Percentiles rank a stretch among this genome's conserved stretches.
Evolutionary conservation across 2,329 filamentous ascomycete genomes (phyloP).

Genomic region (Epicoccum nigrum): DNA sequence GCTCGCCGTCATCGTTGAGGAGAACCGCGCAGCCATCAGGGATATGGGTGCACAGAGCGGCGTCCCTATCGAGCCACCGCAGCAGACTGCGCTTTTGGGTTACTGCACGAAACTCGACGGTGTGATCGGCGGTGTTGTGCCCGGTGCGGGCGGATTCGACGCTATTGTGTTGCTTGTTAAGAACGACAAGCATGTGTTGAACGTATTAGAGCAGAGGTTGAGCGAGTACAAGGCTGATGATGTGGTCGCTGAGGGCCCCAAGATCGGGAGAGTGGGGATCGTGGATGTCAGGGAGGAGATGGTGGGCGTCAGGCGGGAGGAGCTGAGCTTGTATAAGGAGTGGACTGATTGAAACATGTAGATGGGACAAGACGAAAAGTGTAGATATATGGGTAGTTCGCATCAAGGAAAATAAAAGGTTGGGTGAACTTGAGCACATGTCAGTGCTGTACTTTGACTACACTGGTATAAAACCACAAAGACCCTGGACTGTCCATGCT

Average conservation of each 20-base stretch:
- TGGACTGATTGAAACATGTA: conserved; percentile 39
- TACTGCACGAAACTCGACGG: conserved; percentile 73
- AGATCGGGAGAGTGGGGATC: conserved; percentile 69
- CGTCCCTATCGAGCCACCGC: conserved; percentile 86
- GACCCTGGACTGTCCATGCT: too few species aligned
- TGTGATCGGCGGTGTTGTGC: conserved; percentile 89
- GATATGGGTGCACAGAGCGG: conserved; percentile 75
- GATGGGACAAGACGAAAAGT: too few species aligned
- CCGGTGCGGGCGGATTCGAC: conserved; percentile 92
- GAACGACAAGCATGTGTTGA: conserved; percentile 71
- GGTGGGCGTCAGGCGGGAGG: conserved; percentile 63
- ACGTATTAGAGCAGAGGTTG: conserved; percentile 66
- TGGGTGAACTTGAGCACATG: too few species aligned
- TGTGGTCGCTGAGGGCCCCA: conserved; percentile 44
- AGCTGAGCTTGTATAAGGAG: conserved; percentile 47
- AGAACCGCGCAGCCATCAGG: conserved; percentile 67
- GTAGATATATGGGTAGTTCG: background rate
- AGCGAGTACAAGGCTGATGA: conserved; percentile 64
- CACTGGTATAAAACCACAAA: too few species aligned
- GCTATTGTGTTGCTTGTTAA: conserved; percentile 80
- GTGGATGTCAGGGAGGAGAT: conserved; percentile 74
- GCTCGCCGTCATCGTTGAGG: conserved; percentile 59
- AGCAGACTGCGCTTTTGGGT: conserved; percentile 85
- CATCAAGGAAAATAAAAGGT: too few species aligned
- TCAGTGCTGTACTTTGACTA: too few species aligned